Conservation (phyloP, 1,139 yeast species). For the Pichia sp. region DNA sequence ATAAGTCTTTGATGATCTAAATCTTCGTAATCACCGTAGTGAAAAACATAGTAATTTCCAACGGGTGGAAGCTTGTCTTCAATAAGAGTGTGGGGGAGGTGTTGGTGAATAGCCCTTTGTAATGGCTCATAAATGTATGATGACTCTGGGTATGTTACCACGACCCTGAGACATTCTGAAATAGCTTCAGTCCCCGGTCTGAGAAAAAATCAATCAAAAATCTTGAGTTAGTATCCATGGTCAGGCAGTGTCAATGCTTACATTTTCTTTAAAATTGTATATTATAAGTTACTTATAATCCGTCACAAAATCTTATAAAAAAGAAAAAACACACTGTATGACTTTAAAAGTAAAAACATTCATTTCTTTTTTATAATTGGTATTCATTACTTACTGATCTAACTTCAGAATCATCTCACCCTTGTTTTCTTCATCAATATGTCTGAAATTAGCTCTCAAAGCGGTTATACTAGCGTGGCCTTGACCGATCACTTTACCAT, state of each 20-base stretch:
- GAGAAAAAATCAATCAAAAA: neutral
- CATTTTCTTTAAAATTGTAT: neutral
- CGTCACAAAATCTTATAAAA: slow-evolving; percentile 1
- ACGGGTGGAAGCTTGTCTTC: slow-evolving; percentile 23
- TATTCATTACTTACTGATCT: slow-evolving; percentile 17
- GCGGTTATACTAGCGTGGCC: slow-evolving; percentile 74
- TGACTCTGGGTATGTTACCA: slow-evolving; percentile 31
- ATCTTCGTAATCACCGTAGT: slow-evolving; percentile 88
- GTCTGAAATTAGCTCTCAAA: slow-evolving; percentile 66
- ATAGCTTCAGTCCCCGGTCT: neutral
- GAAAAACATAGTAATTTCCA: slow-evolving; percentile 44
- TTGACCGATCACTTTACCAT: slow-evolving; percentile 51
- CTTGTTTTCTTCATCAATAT: slow-evolving; percentile 41
- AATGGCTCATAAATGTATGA: slow-evolving; percentile 60
- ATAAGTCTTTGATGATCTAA: slow-evolving; percentile 65
- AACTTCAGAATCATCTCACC: slow-evolving; percentile 40
- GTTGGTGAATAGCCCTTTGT: slow-evolving; percentile 32
- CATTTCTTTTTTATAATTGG: neutral
- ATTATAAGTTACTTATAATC: neutral
- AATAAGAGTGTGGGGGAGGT: slow-evolving; percentile 24
- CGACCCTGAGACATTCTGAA: slow-evolving; percentile 7
- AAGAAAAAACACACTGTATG: neutral
- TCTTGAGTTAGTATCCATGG: neutral
- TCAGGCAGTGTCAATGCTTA: neutral
- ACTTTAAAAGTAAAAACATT: neutral